Base-by-base conservation (phyloP, 208 protist species). In the Acanthamoeba healyi region DNA sequence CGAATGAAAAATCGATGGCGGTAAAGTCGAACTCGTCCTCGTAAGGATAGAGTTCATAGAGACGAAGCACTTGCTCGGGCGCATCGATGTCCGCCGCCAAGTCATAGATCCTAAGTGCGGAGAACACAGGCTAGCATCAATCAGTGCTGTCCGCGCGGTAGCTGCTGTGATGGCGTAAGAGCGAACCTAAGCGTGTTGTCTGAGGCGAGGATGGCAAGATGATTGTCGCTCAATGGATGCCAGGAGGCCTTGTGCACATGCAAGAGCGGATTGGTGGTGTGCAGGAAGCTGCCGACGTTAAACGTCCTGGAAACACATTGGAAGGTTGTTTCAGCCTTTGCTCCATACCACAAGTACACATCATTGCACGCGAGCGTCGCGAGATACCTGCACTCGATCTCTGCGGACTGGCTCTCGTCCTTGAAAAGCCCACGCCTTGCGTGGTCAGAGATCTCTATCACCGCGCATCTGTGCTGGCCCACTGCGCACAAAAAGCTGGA, bases 171-270 rank as follows among this genome's bases (percentile, higher is more conserved):
- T n/a, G n/a, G n/a, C n/a, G n/a, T n/a, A n/a, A n/a, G n/a, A n/a
- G n/a, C n/a, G n/a, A 70, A 26, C 74, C 74, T 9, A 12, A 90
- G 82, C 9, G 49, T 65, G 82, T 90, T 90, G 51, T 90, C 82
- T 7, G 82, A 90, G 5, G 82, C 38, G 46, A 90, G 82, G 49
- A 90, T 65, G 15, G 51, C 82, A 17, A 90, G 34, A 42, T 90
- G 82, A 15, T 56, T 67, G 56, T 90, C 51, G 82, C 82, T 90
- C 51, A 90, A 12, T 22, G 82, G 82, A 32, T 90, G 82, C 82
- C 82, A 90, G 14, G 56, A 7, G 19, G 56, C 82, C 32, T 90
- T 90, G 17, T 36, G 14, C 17, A 90, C 38, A 14, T 24, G 19
- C 6, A 90, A 22, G 17, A 5, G 10, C 32, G 82, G 82, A 56